A percentile compares a stretch with the other conserved stretches of the same genome.
phyloP scores from a whole-genome alignment of 208 protist species.

The Leishmania guyanensis region DNA sequence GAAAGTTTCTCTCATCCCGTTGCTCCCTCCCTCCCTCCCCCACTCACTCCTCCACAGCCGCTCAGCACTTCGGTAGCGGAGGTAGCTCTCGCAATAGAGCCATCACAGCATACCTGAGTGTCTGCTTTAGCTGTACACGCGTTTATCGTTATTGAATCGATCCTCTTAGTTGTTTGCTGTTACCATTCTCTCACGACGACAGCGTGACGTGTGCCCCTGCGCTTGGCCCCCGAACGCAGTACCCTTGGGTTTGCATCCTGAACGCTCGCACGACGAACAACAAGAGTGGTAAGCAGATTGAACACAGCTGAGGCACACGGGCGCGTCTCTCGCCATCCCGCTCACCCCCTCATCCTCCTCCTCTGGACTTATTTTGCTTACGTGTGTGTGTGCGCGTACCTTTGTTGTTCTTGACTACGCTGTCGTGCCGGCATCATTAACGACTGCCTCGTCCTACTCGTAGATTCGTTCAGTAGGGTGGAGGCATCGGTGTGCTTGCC shows the following conservation, averaged over 20 bases:
- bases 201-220: not conserved
- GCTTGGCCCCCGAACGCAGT: not conserved
- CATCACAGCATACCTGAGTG: not conserved
- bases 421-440: not conserved
- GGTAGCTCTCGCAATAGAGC: not conserved
- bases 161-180: not conserved
- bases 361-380: not conserved
- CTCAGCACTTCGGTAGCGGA: not conserved
- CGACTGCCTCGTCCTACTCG: not conserved
- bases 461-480: not conserved
- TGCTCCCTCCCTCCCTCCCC: not conserved
- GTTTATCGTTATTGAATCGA: not conserved
- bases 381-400: not conserved
- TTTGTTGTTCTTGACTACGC: not conserved
- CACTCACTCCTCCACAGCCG: not conserved
- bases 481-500: not conserved
- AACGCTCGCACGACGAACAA: not conserved
- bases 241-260: not conserved
- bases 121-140: not conserved
- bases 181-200: not conserved
- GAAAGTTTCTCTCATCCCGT: not conserved
- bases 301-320: not conserved
- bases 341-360: not conserved
- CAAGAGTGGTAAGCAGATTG: not conserved
- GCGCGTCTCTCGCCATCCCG: not conserved